Percentiles rank a stretch among this genome's conserved stretches.
Evolutionary conservation across 352 stramenopile species (phyloP).

Genomic region (Phytophthora multivora): DNA sequence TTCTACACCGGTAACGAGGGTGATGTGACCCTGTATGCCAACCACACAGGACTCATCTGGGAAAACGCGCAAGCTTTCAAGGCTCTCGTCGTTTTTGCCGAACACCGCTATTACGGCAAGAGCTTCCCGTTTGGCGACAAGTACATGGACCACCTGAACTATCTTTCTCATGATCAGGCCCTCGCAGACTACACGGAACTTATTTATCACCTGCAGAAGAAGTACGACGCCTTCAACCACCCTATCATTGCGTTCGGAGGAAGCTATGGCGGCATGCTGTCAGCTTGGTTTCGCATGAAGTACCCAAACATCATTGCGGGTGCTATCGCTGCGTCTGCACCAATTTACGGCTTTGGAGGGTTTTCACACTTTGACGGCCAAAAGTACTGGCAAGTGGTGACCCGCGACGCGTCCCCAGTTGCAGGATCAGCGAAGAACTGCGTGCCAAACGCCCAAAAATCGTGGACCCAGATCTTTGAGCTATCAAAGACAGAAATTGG

Average conservation of each 20-base stretch:
- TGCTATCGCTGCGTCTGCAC: constrained; percentile 93
- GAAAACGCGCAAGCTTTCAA: constrained; percentile 90
- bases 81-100: constrained; percentile 93
- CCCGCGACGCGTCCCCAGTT: constrained; percentile 65
- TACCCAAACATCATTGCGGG: constrained; percentile 93
- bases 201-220: constrained; percentile 82
- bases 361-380: constrained; percentile 65
- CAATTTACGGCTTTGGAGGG: constrained; percentile 91
- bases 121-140: constrained; percentile 80
- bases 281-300: constrained; percentile 95
- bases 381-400: constrained; percentile 88
- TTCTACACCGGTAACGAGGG: constrained; percentile 96
- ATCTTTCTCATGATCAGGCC: constrained; percentile 91
- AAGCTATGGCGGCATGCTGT: constrained; percentile 96
- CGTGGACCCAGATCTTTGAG: constrained; percentile 80
- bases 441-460: constrained; percentile 80
- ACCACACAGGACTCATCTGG: constrained; percentile 95
- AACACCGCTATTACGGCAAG: constrained; percentile 96
- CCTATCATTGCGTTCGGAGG: constrained; percentile 95
- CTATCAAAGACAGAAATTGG: constrained; percentile 65
- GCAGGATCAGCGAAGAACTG: constrained; percentile 80
- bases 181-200: constrained; percentile 93
- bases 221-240: constrained; percentile 71
- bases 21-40: constrained; percentile 94
- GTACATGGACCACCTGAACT: constrained; percentile 79